Evolutionary conservation across 768 basidiomycete genomes (phyloP).

Genomic region (Mycena pura): DNA sequence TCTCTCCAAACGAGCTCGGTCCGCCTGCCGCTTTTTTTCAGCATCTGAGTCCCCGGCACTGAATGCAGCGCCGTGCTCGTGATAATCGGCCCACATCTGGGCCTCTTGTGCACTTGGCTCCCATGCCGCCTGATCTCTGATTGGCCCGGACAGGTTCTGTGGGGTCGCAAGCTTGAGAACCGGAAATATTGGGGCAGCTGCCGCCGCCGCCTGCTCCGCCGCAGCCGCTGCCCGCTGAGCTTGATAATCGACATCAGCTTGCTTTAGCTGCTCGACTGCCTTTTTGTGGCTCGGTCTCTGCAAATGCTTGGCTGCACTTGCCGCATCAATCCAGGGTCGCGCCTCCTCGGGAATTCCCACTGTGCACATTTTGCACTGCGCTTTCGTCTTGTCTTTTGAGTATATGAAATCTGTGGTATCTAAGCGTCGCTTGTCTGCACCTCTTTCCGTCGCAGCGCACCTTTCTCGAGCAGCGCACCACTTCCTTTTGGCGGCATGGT

Average conservation of each 20-base stretch:
- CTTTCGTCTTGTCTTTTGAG: neutral
- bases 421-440: neutral
- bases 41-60: neutral
- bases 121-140: neutral
- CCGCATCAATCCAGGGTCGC: neutral
- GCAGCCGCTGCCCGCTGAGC: neutral
- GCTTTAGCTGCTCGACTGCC: neutral
- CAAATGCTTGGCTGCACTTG: neutral
- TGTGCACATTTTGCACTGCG: neutral
- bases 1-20: neutral
- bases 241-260: neutral
- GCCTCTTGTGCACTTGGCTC: neutral
- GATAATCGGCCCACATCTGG: slow-evolving; percentile 6
- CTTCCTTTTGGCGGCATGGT: slow-evolving; percentile 8
- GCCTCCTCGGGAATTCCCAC: neutral
- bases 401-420: neutral
- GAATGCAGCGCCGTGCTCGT: neutral
- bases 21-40: neutral
- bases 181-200: neutral
- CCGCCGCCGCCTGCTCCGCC: neutral
- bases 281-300: neutral
- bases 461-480: neutral
- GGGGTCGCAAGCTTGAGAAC: neutral
- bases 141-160: neutral
- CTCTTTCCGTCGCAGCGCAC: neutral